Conservation (phyloP, 257 asterid genomes). For the Nicotiana paniculata region DNA sequence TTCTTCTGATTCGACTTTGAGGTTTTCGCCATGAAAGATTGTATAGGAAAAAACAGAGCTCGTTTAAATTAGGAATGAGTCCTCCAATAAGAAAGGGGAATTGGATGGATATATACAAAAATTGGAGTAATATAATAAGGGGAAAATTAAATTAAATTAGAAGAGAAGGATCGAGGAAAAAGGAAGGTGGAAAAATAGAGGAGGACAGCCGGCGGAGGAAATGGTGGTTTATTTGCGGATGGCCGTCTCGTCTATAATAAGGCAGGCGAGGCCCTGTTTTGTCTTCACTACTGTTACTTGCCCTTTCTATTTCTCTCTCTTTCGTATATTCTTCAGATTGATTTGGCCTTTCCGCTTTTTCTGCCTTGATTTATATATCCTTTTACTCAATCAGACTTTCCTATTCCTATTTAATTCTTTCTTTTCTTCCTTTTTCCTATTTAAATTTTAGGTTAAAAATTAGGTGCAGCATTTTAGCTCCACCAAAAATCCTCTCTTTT, state of each 20-base stretch:
- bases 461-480: not conserved
- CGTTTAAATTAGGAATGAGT: not conserved
- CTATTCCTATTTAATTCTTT: not conserved
- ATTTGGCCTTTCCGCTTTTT: conserved; percentile 27
- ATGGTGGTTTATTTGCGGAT: not conserved
- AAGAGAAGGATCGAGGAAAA: not conserved
- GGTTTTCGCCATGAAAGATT: conserved; percentile 57
- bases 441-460: not conserved
- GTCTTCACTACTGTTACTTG: not conserved
- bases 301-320: not conserved
- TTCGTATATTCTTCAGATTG: conserved; percentile 1
- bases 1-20: conserved; percentile 34
- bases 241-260: not conserved
- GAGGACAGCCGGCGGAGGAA: conserved; percentile 12
- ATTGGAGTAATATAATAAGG: not conserved
- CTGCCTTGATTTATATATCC: conserved; percentile 6
- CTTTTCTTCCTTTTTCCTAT: not conserved
- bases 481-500: not conserved
- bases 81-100: not conserved
- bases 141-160: not conserved
- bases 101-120: not conserved
- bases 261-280: conserved; percentile 1
- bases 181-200: not conserved
- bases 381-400: conserved; percentile 10
- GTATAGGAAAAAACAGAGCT: not conserved